Base-by-base conservation (phyloP, 2,329 filamentous ascomycete genomes). In the Kalmusia sp. region DNA sequence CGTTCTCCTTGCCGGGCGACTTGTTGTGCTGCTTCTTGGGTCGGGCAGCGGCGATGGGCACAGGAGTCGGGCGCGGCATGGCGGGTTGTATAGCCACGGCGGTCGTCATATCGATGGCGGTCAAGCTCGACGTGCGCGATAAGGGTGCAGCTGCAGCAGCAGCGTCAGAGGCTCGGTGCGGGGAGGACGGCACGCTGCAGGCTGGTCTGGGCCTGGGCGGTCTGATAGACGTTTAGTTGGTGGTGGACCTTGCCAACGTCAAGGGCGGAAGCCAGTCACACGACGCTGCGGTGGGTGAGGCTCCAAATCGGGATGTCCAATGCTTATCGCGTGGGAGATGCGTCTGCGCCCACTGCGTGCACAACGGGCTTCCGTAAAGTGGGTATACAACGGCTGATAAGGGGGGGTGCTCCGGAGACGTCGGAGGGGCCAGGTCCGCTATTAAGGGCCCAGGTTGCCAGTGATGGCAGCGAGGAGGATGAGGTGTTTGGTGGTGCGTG, bases 51-150 rank as follows among this genome's bases (percentile, higher is more conserved):
- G 76, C 76, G 52, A 80, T 76, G 59, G 77, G 73, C 53, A 79
- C 70, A 48, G 78, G 75, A 53, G 72, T 72, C 48, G 78, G 74
- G 65, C 78, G 77, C 64, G 70, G 64, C 65, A 69, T 68, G 68
- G 78, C 70, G 55, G 77, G 76, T 61, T 79, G 78, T 63, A 79
- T 76, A 61, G 78, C 75, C 63, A 81, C 76, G 59, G 74, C 77
- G 53, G 79, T 76, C 63, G 78, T 77, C 78, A 81, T 80, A 66
- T 71, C 62, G 69, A 59, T 66, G 57, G 59, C 54, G 46, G 58
- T 57, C 52, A 17, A 58, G 55, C 53, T 58, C 49, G 57, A 51
- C 27, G 45, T 56, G 22, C 45, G 55, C 54, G 68, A 70, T 71
- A 70, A 69, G 66, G 62, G 37, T 52, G 44, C 44, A 47, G 56